These are phyloP conservation scores for Tricholoma sp. DNA, from an alignment of 768 basidiomycete species.

Conservation along the genomic window DNA sequence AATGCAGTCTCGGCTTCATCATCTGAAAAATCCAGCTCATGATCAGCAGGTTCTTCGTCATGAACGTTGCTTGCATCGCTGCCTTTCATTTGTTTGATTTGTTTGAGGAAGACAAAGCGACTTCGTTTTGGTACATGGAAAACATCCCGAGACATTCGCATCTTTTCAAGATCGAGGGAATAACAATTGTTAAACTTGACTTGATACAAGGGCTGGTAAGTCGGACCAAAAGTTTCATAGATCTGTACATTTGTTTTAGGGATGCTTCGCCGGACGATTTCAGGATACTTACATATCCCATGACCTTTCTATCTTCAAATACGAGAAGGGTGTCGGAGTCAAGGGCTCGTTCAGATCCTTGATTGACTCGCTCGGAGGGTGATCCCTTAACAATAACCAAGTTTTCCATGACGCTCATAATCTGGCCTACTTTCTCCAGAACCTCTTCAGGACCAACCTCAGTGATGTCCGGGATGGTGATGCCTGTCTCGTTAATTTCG, in stretches of 20 bases:
- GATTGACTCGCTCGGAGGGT: conserved; percentile 34
- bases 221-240: conserved; percentile 95
- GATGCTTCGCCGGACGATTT: conserved; percentile 2
- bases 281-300: conserved; percentile 71
- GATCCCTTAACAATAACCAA: conserved; percentile 70
- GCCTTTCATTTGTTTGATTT: conserved; percentile 68
- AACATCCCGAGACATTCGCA: conserved; percentile 55
- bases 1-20: conserved; percentile 85
- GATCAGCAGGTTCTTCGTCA: conserved; percentile 89
- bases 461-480: conserved; percentile 58
- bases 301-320: conserved; percentile 81
- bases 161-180: conserved; percentile 53
- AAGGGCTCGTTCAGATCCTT: conserved; percentile 58
- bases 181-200: conserved; percentile 70
- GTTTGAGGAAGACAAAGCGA: conserved; percentile 75
- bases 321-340: conserved; percentile 91
- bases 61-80: conserved; percentile 93
- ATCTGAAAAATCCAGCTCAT: conserved; percentile 92
- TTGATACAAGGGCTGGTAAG: conserved; percentile 84
- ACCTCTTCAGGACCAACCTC: conserved; percentile 58
- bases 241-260: conserved; percentile 44
- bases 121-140: conserved; percentile 82
- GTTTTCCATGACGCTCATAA: conserved; percentile 69
- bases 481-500: conserved; percentile 54
- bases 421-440: conserved; percentile 72